A percentile compares a stretch with the other conserved stretches of the same genome.
Conservation (phyloP, 805 yeast genomes). For the Saccharomycopsis sp. region DNA sequence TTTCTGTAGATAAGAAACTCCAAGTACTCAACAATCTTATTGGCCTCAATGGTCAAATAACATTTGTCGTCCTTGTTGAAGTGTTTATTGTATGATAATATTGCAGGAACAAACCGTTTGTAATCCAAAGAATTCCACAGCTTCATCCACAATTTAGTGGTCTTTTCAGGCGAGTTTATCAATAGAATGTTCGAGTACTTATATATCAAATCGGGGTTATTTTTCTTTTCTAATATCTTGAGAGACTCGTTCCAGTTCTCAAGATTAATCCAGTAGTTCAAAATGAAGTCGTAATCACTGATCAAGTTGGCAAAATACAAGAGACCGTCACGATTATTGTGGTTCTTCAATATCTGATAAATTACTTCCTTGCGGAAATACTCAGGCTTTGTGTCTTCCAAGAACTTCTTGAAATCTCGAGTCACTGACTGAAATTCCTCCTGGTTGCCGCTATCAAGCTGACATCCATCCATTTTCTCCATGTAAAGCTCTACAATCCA, state of each 20-base stretch:
- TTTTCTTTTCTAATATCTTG: slow-evolving; percentile 44
- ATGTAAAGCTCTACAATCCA: slow-evolving; percentile 61
- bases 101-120: slow-evolving; percentile 64
- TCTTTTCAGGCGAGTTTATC: slow-evolving; percentile 57
- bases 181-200: slow-evolving; percentile 63
- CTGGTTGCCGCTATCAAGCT: slow-evolving; percentile 22
- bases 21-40: slow-evolving; percentile 63
- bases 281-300: slow-evolving; percentile 61
- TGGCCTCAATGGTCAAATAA: slow-evolving; percentile 24
- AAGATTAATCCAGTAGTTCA: slow-evolving; percentile 59
- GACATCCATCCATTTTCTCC: slow-evolving; percentile 37
- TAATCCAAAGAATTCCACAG: slow-evolving; percentile 46
- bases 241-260: slow-evolving; percentile 73
- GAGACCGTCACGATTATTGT: slow-evolving; percentile 58
- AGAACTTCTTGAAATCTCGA: slow-evolving; percentile 38
- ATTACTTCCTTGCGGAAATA: slow-evolving; percentile 59
- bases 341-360: slow-evolving; percentile 62
- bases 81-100: slow-evolving; percentile 58
- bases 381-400: slow-evolving; percentile 37
- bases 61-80: slow-evolving; percentile 29
- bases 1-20: slow-evolving; percentile 44
- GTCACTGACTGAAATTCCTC: neutral
- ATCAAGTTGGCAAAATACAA: slow-evolving; percentile 61
- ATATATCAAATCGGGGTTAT: slow-evolving; percentile 47
- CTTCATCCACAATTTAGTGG: slow-evolving; percentile 76